These are phyloP conservation scores for Starmerella khaoyaiensis DNA, from an alignment of 805 yeast genomes.

Conservation along the genomic window DNA sequence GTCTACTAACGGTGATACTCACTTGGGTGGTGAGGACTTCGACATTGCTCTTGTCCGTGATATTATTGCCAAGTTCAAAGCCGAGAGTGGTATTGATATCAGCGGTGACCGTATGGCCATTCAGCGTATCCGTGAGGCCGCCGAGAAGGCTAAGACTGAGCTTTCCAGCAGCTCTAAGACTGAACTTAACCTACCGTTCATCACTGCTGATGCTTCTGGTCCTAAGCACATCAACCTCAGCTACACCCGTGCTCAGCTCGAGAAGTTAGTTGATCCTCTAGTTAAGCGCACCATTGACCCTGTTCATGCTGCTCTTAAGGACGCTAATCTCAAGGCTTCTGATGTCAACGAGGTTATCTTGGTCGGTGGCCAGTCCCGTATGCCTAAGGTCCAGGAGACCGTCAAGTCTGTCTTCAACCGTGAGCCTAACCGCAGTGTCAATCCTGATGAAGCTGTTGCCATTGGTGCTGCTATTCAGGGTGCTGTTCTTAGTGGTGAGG, in stretches of 20 bases:
- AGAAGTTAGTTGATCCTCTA: conserved; percentile 51
- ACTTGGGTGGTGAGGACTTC: conserved; percentile 86
- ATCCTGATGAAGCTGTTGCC: conserved; percentile 91
- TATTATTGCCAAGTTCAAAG: conserved; percentile 66
- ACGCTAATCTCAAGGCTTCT: conserved; percentile 53
- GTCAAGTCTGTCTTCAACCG: conserved; percentile 66
- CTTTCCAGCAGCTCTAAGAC: conserved; percentile 61
- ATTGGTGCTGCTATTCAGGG: conserved; percentile 98
- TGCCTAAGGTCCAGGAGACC: conserved; percentile 74
- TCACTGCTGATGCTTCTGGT: conserved; percentile 75
- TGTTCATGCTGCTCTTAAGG: conserved; percentile 69
- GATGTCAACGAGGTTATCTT: conserved; percentile 69
- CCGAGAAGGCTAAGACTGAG: conserved; percentile 82
- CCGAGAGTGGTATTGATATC: conserved; percentile 56
- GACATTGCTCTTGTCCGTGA: conserved; percentile 78
- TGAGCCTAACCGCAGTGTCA: conserved; percentile 80
- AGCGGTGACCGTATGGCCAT: conserved; percentile 58
- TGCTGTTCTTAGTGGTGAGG: conserved; percentile 91
- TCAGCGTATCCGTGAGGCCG: conserved; percentile 77
- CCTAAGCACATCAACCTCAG: conserved; percentile 66
- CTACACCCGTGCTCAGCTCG: conserved; percentile 55
- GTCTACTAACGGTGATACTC: conserved; percentile 94
- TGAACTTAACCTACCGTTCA: conserved; percentile 68
- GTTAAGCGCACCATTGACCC: conserved; percentile 64
- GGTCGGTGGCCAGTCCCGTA: conserved; percentile 86